Conservation (phyloP, 2,329 filamentous ascomycete species). For the Aspergillus sp. region DNA sequence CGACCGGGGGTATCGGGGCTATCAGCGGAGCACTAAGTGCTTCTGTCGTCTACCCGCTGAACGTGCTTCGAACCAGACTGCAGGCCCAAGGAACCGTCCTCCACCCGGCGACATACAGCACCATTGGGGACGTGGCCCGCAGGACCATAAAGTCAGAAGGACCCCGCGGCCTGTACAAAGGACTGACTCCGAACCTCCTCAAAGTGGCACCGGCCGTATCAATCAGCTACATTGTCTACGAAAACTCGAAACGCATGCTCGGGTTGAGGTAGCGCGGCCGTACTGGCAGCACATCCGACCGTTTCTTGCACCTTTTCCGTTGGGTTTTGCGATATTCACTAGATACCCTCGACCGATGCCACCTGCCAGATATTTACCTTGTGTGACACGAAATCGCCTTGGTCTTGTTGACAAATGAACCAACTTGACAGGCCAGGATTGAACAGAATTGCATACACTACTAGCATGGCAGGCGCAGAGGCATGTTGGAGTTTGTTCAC, state of each 20-base stretch:
- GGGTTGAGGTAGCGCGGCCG: conserved; percentile 41
- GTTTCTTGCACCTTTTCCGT: too few relatives aligned
- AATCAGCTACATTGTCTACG: conserved; percentile 89
- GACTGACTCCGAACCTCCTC: conserved; percentile 84
- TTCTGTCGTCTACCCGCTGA: conserved; percentile 88
- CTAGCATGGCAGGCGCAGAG: too few relatives aligned
- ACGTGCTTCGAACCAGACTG: conserved; percentile 79
- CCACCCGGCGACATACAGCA: conserved; percentile 81
- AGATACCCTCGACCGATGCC: too few relatives aligned
- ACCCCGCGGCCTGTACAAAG: conserved; percentile 79
- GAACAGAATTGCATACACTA: too few relatives aligned
- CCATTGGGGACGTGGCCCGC: conserved; percentile 77
- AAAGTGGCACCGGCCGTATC: conserved; percentile 95
- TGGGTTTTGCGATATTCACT: too few relatives aligned
- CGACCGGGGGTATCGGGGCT: conserved; percentile 80
- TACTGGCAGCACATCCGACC: too few relatives aligned
- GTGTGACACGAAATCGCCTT: too few relatives aligned
- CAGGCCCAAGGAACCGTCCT: conserved; percentile 93
- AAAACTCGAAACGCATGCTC: conserved; percentile 72
- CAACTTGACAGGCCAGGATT: too few relatives aligned
- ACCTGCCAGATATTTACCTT: too few relatives aligned
- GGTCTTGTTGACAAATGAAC: too few relatives aligned
- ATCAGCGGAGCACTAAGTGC: conserved; percentile 87
- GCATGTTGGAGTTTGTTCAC: too few relatives aligned
- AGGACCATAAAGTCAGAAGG: conserved; percentile 81